phyloP scores from a whole-genome alignment of 1,284 basidiomycete genomes.

The Heliocybe sulcata region DNA sequence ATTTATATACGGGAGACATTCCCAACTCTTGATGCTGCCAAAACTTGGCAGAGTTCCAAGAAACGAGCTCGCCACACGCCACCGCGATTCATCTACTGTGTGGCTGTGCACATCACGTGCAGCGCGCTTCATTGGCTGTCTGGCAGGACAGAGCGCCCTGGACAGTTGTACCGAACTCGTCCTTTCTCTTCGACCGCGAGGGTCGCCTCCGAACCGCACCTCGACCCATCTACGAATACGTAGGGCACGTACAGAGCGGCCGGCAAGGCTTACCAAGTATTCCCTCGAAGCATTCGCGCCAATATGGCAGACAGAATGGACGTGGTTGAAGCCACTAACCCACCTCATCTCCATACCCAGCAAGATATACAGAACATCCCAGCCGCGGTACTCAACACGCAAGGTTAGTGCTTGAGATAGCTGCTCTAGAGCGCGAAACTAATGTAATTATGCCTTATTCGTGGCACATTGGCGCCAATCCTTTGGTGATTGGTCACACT shows the following conservation, averaged over 20 bases:
- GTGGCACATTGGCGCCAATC: slow-evolving; percentile 10
- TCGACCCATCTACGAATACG: not conserved
- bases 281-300: not conserved
- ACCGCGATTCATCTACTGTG: not conserved
- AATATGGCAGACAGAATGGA: not conserved
- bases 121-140: not conserved
- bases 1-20: not conserved
- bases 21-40: no score
- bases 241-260: not conserved
- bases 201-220: not conserved
- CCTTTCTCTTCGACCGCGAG: not conserved
- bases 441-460: not conserved
- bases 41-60: no score
- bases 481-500: slow-evolving; percentile 22
- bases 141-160: not conserved
- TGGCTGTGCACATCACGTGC: not conserved
- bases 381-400: not conserved
- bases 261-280: not conserved
- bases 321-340: not conserved
- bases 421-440: not conserved
- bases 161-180: not conserved
- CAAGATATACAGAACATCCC: not conserved
- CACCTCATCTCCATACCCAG: not conserved
- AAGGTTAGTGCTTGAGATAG: not conserved
- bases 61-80: not conserved